These are phyloP conservation scores for Takakia lepidozioides DNA, from an alignment of 225 moss, liverwort and hornwort genomes.

Conservation along the genomic window DNA sequence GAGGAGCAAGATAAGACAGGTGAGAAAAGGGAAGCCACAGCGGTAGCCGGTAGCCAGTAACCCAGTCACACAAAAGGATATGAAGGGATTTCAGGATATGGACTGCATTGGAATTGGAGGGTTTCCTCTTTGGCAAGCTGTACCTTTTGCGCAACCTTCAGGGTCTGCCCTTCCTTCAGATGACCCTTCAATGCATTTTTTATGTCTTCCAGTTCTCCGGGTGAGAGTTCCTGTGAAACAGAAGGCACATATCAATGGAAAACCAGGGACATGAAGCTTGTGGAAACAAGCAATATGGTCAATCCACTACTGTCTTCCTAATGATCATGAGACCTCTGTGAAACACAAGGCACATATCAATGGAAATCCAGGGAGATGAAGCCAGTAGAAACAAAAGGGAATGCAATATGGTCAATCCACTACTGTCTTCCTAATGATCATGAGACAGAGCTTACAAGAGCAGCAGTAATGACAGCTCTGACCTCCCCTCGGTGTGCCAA, in stretches of 20 bases:
- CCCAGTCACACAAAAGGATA: background rate
- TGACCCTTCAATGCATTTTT: conserved; percentile 77
- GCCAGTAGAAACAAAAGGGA: too few relatives aligned
- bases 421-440: background rate
- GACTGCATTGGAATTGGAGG: background rate
- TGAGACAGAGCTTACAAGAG: conserved; percentile 28
- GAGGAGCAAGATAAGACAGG: too few relatives aligned
- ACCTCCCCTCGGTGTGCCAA: conserved; percentile 87
- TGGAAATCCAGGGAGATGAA: too few relatives aligned
- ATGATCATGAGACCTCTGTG: conserved; percentile 1
- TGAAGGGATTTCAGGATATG: too few relatives aligned
- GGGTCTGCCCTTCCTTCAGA: conserved; percentile 56
- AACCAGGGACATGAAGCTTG: too few relatives aligned
- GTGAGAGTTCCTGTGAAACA: conserved; percentile 42
- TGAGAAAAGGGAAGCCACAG: too few relatives aligned
- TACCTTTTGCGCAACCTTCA: conserved; percentile 71
- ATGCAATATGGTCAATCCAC: too few relatives aligned
- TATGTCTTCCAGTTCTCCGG: conserved; percentile 63
- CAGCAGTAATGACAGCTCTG: conserved; percentile 72
- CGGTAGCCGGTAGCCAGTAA: background rate
- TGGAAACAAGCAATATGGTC: too few relatives aligned
- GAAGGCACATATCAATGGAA: background rate
- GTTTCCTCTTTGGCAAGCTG: background rate
- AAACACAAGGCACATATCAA: background rate
- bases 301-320: background rate